Evolutionary conservation across 208 protist species (phyloP).

Genomic region (Wallacemonas rigidus): DNA sequence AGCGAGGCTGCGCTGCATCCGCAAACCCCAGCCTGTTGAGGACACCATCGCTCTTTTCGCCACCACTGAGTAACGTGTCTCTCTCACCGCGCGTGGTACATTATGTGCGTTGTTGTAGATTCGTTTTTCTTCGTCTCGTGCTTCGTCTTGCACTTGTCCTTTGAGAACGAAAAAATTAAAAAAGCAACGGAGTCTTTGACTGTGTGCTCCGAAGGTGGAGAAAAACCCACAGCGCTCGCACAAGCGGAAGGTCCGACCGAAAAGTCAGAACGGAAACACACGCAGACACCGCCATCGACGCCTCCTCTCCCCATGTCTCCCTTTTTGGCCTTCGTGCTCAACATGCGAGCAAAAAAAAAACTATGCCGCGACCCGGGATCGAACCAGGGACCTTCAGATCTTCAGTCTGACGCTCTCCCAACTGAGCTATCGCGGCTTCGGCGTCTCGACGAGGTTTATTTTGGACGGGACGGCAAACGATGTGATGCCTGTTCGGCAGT

Average conservation of each 20-base stretch:
- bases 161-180: not conserved
- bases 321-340: not conserved
- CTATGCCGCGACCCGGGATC: constrained; percentile 54
- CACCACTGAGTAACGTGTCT: constrained; percentile 9
- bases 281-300: not conserved
- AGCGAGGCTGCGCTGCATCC: constrained; percentile 24
- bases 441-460: not conserved
- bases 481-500: not conserved
- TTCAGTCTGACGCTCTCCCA: constrained; percentile 80
- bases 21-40: constrained; percentile 39
- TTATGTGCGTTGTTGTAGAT: not conserved
- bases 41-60: constrained; percentile 47
- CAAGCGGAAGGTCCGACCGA: too few relatives aligned
- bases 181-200: not conserved
- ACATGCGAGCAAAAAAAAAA: not conserved
- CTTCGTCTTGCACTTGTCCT: not conserved
- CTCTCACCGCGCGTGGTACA: too few relatives aligned
- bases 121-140: constrained; percentile 12
- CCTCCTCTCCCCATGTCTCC: not conserved
- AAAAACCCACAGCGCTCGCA: too few relatives aligned
- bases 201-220: too few relatives aligned
- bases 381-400: constrained; percentile 80
- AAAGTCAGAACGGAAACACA: not conserved
- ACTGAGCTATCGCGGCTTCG: constrained; percentile 66
- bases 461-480: not conserved